Base-by-base conservation (phyloP, 2,329 filamentous ascomycete genomes). In the Microdochium paspali region DNA sequence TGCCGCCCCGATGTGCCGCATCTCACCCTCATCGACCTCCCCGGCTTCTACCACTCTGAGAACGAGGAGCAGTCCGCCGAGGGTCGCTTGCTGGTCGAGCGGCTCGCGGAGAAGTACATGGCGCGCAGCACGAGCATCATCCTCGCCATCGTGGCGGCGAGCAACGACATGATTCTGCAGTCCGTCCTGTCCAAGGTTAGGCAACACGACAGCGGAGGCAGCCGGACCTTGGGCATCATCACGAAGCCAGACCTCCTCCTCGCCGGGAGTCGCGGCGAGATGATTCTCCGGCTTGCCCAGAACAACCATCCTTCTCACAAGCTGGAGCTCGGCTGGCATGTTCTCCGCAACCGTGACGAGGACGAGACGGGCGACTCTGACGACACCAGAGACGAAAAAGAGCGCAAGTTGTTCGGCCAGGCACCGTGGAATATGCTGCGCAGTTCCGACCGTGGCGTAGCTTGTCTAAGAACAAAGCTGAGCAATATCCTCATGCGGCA, bases 61-160 rank as follows among this genome's bases (percentile, higher is more conserved):
- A 65, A 62, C 3, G 56, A 57, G 3, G 53, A 61, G 1, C 64
- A 69, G 48, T 60, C 66, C 0, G 45, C 54, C 0, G 52, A 53
- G 3, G 67, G 56, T 4, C 61, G 55, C 4, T 46, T 58, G 2
- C 56, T 63, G 0, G 65, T 72, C 10, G 53, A 62, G n/a, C 46
- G 61, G 10, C 53, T 73, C 0, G 68, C 73, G 0, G 56, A 72
- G 2, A 60, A 61, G 0, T 85, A 85, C 53, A 80, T 85, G 68
- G 55, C 56, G n/a, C 68, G 74, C 24, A 57, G 64, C 12, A 69
- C 77, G n/a, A 83, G 71, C 54, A 79, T 85, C 47, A 78, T 83
- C 1, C 61, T 84, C 0, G 73, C 76, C 0, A 67, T 80, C 0
- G 61, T 80, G 1, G 66, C 70, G 0, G 76, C 75, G 1, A 71